Percentiles rank a stretch among this genome's conserved stretches.
These are phyloP conservation scores for Orbilia oligospora DNA, from an alignment of 2,329 filamentous ascomycete species.

Conservation along the genomic window DNA sequence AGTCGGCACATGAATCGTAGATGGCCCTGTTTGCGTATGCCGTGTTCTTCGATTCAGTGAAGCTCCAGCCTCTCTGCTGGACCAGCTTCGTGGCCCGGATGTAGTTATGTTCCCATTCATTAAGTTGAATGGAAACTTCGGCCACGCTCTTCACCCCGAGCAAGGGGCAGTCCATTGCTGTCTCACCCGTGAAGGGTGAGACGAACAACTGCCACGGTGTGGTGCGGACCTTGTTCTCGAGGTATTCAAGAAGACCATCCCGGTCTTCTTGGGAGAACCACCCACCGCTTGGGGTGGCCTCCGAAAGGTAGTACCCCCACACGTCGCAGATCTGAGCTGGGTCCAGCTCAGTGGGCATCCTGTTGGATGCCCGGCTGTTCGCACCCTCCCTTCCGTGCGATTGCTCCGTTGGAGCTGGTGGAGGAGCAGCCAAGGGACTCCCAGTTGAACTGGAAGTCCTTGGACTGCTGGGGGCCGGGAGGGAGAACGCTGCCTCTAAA, in stretches of 20 bases:
- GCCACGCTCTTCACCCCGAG: not conserved
- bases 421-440: no score
- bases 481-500: not conserved
- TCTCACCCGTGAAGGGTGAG: not conserved
- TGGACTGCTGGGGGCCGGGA: no score
- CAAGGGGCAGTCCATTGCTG: not conserved
- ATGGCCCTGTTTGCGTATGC: not conserved
- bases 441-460: no score
- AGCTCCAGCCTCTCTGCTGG: not conserved
- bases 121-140: not conserved
- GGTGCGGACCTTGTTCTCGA: not conserved
- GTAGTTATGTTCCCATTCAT: not conserved
- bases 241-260: not conserved
- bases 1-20: not conserved
- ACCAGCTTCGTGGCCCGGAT: not conserved
- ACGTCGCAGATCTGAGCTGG: not conserved
- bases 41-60: not conserved
- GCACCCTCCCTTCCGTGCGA: not conserved
- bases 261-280: not conserved
- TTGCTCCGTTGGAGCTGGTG: no score
- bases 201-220: not conserved
- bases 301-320: not conserved
- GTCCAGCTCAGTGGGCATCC: not conserved
- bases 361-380: not conserved
- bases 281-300: not conserved